phyloP scores from a whole-genome alignment of 2,329 filamentous ascomycete genomes.

The Claviceps sp. region DNA sequence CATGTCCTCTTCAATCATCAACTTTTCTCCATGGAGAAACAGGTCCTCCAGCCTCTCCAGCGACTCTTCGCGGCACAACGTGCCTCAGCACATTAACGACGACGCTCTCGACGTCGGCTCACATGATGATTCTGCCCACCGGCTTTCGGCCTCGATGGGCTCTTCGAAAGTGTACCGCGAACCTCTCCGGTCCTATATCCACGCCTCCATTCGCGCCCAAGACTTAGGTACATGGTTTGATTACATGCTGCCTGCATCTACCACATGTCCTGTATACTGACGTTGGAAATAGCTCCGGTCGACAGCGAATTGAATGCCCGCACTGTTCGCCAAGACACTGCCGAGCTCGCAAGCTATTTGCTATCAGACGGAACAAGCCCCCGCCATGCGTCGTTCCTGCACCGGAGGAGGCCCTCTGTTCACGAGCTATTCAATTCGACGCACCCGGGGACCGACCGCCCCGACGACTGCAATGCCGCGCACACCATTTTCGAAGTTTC shows the following conservation, averaged over 20 bases:
- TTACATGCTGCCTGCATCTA: too few relatives aligned
- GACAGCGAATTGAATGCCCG: slow-evolving; percentile 64
- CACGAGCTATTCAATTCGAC: slow-evolving; percentile 16
- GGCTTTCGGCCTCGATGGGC: slow-evolving; percentile 27
- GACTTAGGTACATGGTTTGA: slow-evolving; percentile 31
- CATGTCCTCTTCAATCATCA: slow-evolving; percentile 34
- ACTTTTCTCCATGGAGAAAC: slow-evolving; percentile 36
- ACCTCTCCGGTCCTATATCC: slow-evolving; percentile 59
- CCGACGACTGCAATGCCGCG: slow-evolving; percentile 18
- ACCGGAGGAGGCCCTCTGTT: slow-evolving; percentile 17
- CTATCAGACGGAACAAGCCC: slow-evolving; percentile 47
- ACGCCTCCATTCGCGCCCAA: slow-evolving; percentile 48
- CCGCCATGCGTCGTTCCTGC: slow-evolving; percentile 33
- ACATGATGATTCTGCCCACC: slow-evolving; percentile 10
- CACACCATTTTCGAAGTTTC: slow-evolving; percentile 48
- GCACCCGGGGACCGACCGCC: slow-evolving; percentile 9
- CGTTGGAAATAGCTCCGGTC: slow-evolving; percentile 29
- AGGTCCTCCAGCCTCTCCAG: slow-evolving; percentile 27
- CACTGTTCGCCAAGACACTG: slow-evolving; percentile 73
- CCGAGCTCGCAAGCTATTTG: slow-evolving; percentile 72
- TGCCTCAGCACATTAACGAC: slow-evolving; percentile 13
- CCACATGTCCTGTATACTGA: background rate
- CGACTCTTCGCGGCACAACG: slow-evolving; percentile 20
- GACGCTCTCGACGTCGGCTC: slow-evolving; percentile 15
- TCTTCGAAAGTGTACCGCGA: slow-evolving; percentile 37